Evolutionary conservation across 148 eudicot species (phyloP).

Genomic region (Spergularia marina): DNA sequence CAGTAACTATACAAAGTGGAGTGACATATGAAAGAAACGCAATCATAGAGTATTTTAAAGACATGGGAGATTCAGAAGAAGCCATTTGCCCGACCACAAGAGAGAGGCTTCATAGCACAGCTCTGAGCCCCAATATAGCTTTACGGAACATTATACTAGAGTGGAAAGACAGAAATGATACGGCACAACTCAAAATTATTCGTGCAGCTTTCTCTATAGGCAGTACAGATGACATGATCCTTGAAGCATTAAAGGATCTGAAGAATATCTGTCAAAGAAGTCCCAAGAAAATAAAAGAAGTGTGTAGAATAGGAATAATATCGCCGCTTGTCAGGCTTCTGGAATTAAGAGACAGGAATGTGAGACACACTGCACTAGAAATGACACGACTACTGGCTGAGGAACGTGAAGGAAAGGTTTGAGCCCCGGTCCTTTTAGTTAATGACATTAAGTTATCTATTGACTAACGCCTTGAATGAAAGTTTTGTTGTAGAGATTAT

Average conservation of each 20-base stretch:
- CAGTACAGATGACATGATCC: constrained; percentile 47
- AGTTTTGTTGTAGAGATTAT: not conserved
- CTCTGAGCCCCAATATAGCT: constrained; percentile 55
- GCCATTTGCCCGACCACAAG: constrained; percentile 54
- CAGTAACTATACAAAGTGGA: constrained; percentile 75
- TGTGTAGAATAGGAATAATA: constrained; percentile 49
- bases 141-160: constrained; percentile 56
- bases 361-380: constrained; percentile 54
- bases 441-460: not conserved
- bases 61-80: constrained; percentile 35
- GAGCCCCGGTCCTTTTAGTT: not conserved
- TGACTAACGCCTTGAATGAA: not conserved
- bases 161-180: constrained; percentile 79
- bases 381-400: constrained; percentile 44
- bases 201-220: constrained; percentile 52
- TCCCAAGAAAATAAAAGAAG: constrained; percentile 37
- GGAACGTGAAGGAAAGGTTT: constrained; percentile 64
- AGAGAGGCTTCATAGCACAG: constrained; percentile 41
- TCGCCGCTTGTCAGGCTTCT: constrained; percentile 60
- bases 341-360: constrained; percentile 47
- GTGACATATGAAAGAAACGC: constrained; percentile 63
- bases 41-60: constrained; percentile 50
- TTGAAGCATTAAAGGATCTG: constrained; percentile 63
- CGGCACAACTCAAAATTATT: constrained; percentile 54
- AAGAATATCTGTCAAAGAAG: constrained; percentile 41